These are phyloP conservation scores for Theileria equi DNA, from an alignment of 169 alveolate species.

Conservation along the genomic window DNA sequence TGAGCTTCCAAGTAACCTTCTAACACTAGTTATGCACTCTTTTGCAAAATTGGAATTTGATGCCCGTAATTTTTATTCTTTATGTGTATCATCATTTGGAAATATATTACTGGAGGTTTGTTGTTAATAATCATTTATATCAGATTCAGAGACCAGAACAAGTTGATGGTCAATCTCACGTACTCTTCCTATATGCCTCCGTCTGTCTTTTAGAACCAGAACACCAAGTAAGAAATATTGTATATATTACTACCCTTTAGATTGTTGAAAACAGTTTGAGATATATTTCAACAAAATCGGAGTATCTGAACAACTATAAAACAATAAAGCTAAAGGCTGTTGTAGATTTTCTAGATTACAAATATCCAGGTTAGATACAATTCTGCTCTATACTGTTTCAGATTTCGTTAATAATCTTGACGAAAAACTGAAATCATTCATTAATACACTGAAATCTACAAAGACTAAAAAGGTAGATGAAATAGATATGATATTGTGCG, in stretches of 20 bases:
- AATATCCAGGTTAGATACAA: slow-evolving; percentile 24
- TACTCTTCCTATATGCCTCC: slow-evolving; percentile 62
- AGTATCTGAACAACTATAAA: slow-evolving; percentile 65
- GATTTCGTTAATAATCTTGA: slow-evolving; percentile 43
- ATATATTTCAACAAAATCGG: slow-evolving; percentile 51
- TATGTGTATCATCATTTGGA: slow-evolving; percentile 6
- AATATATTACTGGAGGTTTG: slow-evolving; percentile 7
- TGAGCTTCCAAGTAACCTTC: slow-evolving; percentile 58
- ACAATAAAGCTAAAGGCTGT: slow-evolving; percentile 67
- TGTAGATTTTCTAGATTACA: slow-evolving; percentile 63
- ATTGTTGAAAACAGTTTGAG: slow-evolving; percentile 59
- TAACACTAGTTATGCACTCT: slow-evolving; percentile 70
- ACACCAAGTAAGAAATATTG: slow-evolving; percentile 1
- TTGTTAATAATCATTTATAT: background rate
- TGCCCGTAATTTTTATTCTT: slow-evolving; percentile 38
- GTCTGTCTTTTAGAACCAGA: slow-evolving; percentile 45
- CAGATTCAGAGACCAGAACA: slow-evolving; percentile 5
- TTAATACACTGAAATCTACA: slow-evolving; percentile 43
- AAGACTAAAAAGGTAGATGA: slow-evolving; percentile 53
- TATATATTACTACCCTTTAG: slow-evolving; percentile 38
- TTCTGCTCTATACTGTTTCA: background rate
- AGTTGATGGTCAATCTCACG: slow-evolving; percentile 72
- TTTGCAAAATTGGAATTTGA: slow-evolving; percentile 71
- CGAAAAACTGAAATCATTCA: slow-evolving; percentile 48
- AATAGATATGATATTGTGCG: background rate